Percentiles rank a stretch among this genome's conserved stretches.
phyloP scores from a whole-genome alignment of 2,329 filamentous ascomycete species.

The Cyphellophora europaea region DNA sequence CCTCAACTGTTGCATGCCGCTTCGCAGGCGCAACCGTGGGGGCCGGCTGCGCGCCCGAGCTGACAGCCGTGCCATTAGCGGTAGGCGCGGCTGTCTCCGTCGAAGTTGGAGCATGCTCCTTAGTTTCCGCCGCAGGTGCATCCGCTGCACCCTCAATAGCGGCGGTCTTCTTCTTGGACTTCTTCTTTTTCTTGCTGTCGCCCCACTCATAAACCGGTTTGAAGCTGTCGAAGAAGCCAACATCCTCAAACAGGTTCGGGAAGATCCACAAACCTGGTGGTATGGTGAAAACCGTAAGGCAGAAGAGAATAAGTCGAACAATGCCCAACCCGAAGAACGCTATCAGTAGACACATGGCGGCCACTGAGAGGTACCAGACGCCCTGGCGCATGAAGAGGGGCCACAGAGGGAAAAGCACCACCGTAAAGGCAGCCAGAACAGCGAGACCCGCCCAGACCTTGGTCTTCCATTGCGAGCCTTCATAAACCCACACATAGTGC shows the following conservation, averaged over 20 bases:
- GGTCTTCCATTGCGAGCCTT: conserved; percentile 86
- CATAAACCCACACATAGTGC: conserved; percentile 96
- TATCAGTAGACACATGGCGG: conserved; percentile 77
- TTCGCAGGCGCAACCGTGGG: conserved; percentile 11
- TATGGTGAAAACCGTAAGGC: conserved; percentile 75
- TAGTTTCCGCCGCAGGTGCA: conserved; percentile 5
- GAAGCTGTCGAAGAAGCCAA: conserved; percentile 97
- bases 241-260: conserved; percentile 96
- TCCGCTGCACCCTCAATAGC: conserved; percentile 17
- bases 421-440: conserved; percentile 70
- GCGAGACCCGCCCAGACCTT: conserved; percentile 84
- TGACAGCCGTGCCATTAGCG: conserved; percentile 4
- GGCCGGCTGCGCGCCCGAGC: neutral
- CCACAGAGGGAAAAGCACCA: conserved; percentile 96
- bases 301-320: conserved; percentile 89
- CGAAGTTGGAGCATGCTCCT: conserved; percentile 14
- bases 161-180: conserved; percentile 39
- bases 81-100: conserved; percentile 25
- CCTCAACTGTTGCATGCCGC: conserved; percentile 19
- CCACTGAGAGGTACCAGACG: conserved; percentile 96
- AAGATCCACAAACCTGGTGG: conserved; percentile 95
- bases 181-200: conserved; percentile 52
- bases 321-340: conserved; percentile 98
- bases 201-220: conserved; percentile 97
- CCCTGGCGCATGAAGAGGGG: conserved; percentile 81